Evolutionary conservation across 202 grass and related monocot species (phyloP).

Genomic region (Carex sylvatica): DNA sequence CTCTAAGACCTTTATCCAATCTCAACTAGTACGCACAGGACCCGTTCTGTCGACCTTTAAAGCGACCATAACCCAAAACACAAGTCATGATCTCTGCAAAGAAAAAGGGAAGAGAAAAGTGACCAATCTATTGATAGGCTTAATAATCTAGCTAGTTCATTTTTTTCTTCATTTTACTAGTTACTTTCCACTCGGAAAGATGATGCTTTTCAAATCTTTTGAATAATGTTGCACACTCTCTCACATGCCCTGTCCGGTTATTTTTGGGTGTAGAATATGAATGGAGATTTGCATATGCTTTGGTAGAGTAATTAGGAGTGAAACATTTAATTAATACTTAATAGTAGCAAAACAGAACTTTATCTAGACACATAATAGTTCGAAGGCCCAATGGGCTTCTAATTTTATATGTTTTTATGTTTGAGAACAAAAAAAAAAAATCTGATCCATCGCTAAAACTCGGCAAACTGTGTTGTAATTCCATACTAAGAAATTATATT

Average conservation of each 20-base stretch:
- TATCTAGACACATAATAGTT: neutral
- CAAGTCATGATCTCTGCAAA: conserved; percentile 30
- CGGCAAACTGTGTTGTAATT: no score
- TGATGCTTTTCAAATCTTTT: conserved; percentile 1
- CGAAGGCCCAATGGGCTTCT: neutral
- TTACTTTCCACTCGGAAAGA: conserved; percentile 19
- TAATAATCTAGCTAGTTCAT: neutral
- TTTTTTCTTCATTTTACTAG: neutral
- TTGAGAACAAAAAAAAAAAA: no score
- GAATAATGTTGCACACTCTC: neutral
- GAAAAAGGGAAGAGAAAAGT: neutral
- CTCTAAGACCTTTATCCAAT: neutral
- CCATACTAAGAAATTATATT: no score
- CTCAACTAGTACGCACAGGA: neutral
- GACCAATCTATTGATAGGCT: conserved; percentile 17
- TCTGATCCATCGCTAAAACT: no score
- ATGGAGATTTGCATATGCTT: neutral
- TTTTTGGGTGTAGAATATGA: neutral
- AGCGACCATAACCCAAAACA: conserved; percentile 14
- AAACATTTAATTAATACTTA: neutral
- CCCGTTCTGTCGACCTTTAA: conserved; percentile 7
- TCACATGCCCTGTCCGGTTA: conserved; percentile 14
- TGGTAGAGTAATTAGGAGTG: neutral
- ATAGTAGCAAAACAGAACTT: neutral
- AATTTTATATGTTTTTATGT: neutral